Evolutionary conservation across 495 filamentous ascomycete species (phyloP).

Genomic region (Aspergillus bertholletiae): DNA sequence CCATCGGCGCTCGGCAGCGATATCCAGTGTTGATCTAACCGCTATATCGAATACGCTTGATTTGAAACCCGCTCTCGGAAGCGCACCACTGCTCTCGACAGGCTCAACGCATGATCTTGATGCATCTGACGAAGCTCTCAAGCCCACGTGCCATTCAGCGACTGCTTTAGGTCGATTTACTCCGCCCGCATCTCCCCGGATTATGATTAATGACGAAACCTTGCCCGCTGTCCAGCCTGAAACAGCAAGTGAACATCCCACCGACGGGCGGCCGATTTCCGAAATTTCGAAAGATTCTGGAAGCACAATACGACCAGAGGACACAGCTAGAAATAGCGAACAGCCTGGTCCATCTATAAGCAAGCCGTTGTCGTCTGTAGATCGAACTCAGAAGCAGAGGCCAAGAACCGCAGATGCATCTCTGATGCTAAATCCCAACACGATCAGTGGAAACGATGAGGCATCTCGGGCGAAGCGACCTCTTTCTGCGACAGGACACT

Average conservation of each 20-base stretch:
- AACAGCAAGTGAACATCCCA: constrained; percentile 58
- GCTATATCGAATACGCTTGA: constrained; percentile 61
- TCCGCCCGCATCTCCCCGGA: constrained; percentile 36
- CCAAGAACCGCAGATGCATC: constrained; percentile 54
- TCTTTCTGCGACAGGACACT: constrained; percentile 32
- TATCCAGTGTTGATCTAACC: constrained; percentile 79
- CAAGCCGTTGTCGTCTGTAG: constrained; percentile 58
- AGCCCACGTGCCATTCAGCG: constrained; percentile 36
- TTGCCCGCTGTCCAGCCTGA: constrained; percentile 35
- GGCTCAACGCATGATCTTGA: constrained; percentile 29
- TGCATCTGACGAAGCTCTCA: constrained; percentile 28
- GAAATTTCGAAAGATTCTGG: constrained; percentile 72
- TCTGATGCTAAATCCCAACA: constrained; percentile 31
- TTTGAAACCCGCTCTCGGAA: constrained; percentile 48
- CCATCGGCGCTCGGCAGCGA: constrained; percentile 80
- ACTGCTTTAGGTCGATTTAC: constrained; percentile 28
- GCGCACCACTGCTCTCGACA: constrained; percentile 67
- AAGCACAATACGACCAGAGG: constrained; percentile 45
- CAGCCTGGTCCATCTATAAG: constrained; percentile 56
- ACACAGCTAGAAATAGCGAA: constrained; percentile 30
- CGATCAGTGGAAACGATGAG: constrained; percentile 11
- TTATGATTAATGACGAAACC: constrained; percentile 29
- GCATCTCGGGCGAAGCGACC: constrained; percentile 30
- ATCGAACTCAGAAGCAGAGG: constrained; percentile 37
- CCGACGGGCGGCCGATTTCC: constrained; percentile 66